Evolutionary conservation across 306 rosid genomes (phyloP), one percentile per base, ranked within the genome.

Genomic region (Acacia acuminata): DNA sequence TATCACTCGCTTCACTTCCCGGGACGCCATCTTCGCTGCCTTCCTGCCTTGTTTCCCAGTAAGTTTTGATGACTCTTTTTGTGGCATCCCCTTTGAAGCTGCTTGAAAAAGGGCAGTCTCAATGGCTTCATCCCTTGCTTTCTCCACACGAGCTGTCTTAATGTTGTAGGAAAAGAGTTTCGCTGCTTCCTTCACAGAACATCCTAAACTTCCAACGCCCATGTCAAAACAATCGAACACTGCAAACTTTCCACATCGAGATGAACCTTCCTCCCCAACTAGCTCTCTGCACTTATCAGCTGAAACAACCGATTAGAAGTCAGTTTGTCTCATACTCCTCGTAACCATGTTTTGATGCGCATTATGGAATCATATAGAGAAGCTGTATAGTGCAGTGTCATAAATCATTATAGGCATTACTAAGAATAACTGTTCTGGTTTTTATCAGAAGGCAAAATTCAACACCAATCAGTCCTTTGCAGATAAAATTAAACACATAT

Each of bases 221-320:
- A 96, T 88, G 71, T 96, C 99, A 55, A 96, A 74, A 77, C 97
- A 94, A 79, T 92, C 82, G 83, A 94, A 88, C 61, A 89, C 0
- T 10, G 98, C 91, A 73, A 92, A 94, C 89, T 92, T 89, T 50
- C 98, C 97, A 81, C 97, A 94, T 73, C 88, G 94, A 20, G 97
- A 92, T 75, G 99, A 90, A 53, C 86, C 86, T 51, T 94, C 92
- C 86, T 96, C 97, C 58, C 98, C 98, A 55, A 94, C 93, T 76
- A 96, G 86, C 76, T 90, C 86, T 79, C 98, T 92, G 80, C 97
- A 90, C 86, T 91, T 92, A 83, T 92, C 98, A 90, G 97, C 99
- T 94, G 85, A 27, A 79, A 84, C 78, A 45, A 70, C 55, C 75
- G 0, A 34, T 2, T 8, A 3, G 22, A 66, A 34, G n/a, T 66